Base-by-base conservation (phyloP, 306 rosid genomes). In the Glycyrrhiza uralensis region DNA sequence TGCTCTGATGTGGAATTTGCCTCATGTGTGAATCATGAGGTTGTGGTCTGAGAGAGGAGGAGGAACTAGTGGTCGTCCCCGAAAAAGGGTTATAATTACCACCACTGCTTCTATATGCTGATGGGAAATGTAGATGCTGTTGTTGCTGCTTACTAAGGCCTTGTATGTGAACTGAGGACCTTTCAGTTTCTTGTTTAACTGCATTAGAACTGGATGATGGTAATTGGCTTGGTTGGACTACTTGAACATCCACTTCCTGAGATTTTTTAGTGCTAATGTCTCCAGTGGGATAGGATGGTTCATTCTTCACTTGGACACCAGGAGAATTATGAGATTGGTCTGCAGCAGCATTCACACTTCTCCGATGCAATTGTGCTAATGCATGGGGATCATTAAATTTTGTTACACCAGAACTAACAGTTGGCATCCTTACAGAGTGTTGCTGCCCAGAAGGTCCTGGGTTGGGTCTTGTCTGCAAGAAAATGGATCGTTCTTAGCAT, bases 131-230 rank as follows among this genome's bases (percentile, higher is more conserved):
- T 63, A 87, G 72, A 79, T 78, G 88, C 18, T 86, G 96, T 18
- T 85, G 90, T 72, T 89, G 92, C 79, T 84, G 92, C 83, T 81
- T 85, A 71, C 65, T 86, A 49, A 84, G 87, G 52, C 96, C 91
- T 78, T 88, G 92, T 28, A 79, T 42, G 50, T 88, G 76, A 82
- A 76, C 73, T 18, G 86, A 69, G 45, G 93, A 80, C 80, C 84
- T 80, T 57, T 90, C 91, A 75, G 82, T 72, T 67, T 88, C 96
- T 76, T 88, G 98, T 79, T 72, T 83, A 59, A 77, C 71, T 42
- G 74, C 58, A 54, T 69, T 85, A 42, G 80, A 51, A 82, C 57
- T 77, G 30, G 96, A 85, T 76, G 85, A 58, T 85, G 92, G 41
- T 52, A 82, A 60, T 56, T 82, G 96, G 52, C 74, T 85, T 70